Conservation (phyloP, 495 filamentous ascomycete species). For the Neurospora sp. region DNA sequence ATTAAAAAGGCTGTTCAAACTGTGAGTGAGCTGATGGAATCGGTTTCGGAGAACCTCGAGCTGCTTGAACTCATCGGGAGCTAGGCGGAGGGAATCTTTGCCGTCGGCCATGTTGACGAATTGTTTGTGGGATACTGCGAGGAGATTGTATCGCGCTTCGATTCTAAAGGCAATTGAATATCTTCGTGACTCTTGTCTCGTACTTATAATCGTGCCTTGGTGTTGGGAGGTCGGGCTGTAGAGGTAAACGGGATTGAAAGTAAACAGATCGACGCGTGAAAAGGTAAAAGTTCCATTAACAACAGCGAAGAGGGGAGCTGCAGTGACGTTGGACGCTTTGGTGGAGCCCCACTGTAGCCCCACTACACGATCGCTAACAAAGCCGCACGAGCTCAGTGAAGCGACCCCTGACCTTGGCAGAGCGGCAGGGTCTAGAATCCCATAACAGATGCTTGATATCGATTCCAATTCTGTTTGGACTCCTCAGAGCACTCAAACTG, state of each 20-base stretch:
- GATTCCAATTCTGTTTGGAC: background rate
- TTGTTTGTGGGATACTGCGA: background rate
- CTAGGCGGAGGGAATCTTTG: constrained; percentile 28
- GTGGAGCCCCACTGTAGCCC: background rate
- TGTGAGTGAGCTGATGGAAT: constrained; percentile 56
- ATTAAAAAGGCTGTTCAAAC: constrained; percentile 49
- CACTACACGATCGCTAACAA: background rate
- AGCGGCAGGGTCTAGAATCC: background rate
- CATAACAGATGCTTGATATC: background rate
- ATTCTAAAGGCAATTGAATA: background rate
- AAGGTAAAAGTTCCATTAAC: background rate
- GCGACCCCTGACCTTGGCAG: background rate
- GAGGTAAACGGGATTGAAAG: background rate
- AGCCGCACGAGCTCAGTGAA: background rate
- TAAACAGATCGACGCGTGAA: background rate
- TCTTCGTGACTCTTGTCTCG: background rate
- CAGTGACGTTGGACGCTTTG: background rate
- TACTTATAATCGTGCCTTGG: background rate
- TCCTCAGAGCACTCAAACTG: background rate
- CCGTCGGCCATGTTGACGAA: constrained; percentile 27
- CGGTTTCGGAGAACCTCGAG: constrained; percentile 68
- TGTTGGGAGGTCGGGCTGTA: background rate
- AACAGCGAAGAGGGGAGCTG: background rate
- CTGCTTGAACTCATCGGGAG: constrained; percentile 54
- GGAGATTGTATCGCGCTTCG: background rate